Conservation (phyloP, 495 filamentous ascomycete species). For the Copromyces sp. region DNA sequence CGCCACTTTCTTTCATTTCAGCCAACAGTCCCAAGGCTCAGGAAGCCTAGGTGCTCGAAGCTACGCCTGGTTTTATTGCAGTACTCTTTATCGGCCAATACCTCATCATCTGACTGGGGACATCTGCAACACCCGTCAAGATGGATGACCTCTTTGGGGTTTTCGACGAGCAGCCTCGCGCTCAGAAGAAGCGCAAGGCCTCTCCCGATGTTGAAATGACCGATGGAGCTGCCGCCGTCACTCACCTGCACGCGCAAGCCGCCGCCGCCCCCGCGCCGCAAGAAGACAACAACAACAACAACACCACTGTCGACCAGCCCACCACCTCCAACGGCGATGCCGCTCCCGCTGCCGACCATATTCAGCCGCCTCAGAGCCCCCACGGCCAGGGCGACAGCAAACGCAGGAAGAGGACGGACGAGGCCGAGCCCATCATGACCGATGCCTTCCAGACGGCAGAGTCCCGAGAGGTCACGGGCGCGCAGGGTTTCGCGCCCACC, state of each 20-base stretch:
- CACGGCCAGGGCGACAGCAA: slow-evolving; percentile 42
- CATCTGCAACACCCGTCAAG: slow-evolving; percentile 8
- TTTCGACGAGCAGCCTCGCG: slow-evolving; percentile 58
- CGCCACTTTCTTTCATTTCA: background rate
- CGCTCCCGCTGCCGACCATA: slow-evolving; percentile 7
- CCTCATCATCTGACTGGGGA: background rate
- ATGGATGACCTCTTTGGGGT: slow-evolving; percentile 85
- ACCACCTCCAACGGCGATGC: slow-evolving; percentile 10
- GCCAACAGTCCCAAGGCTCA: background rate
- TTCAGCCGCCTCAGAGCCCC: slow-evolving; percentile 4
- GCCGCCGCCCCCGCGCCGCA: background rate
- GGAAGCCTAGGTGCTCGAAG: background rate
- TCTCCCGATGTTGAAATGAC: slow-evolving; percentile 53
- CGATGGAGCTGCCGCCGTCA: slow-evolving; percentile 22
- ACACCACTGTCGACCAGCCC: background rate
- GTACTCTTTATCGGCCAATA: background rate
- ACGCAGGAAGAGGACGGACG: slow-evolving; percentile 62
- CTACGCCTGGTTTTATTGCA: background rate
- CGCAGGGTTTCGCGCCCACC: slow-evolving; percentile 67
- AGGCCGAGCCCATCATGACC: slow-evolving; percentile 72
- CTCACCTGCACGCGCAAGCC: background rate
- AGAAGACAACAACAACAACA: background rate
- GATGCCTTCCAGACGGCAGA: slow-evolving; percentile 96
- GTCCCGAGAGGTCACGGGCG: slow-evolving; percentile 74
- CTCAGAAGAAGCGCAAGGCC: slow-evolving; percentile 60